These are phyloP conservation scores for Emericellopsis atlantica DNA, from an alignment of 2,329 filamentous ascomycete species.

Conservation along the genomic window DNA sequence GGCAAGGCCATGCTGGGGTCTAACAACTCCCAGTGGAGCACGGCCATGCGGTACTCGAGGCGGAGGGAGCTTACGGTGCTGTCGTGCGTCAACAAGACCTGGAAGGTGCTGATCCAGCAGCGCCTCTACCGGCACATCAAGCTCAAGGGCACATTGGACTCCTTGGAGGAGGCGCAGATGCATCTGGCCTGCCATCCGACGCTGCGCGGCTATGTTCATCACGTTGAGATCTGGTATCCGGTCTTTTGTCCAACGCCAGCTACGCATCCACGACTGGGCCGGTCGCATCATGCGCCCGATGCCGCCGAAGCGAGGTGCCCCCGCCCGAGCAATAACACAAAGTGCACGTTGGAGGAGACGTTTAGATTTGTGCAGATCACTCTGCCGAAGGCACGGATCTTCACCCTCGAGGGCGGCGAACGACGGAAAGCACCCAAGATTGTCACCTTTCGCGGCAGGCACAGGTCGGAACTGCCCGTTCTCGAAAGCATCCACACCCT, in stretches of 20 bases:
- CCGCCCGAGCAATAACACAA: constrained; percentile 31
- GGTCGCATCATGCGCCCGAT: constrained; percentile 29
- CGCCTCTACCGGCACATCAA: constrained; percentile 66
- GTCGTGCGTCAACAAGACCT: constrained; percentile 48
- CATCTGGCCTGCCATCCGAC: constrained; percentile 50
- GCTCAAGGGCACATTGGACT: constrained; percentile 57
- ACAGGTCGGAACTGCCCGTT: constrained; percentile 23
- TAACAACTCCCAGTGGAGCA: constrained; percentile 42
- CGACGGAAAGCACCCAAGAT: constrained; percentile 64
- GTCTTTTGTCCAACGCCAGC: constrained; percentile 33
- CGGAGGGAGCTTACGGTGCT: constrained; percentile 55
- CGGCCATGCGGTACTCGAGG: constrained; percentile 52
- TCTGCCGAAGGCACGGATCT: constrained; percentile 48
- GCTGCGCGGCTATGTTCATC: constrained; percentile 52
- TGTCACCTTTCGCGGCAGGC: constrained; percentile 15
- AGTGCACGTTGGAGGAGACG: constrained; percentile 58
- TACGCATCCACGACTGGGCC: too few relatives aligned
- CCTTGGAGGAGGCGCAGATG: constrained; percentile 41
- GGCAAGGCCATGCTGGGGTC: constrained; percentile 36
- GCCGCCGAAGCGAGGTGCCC: constrained; percentile 42
- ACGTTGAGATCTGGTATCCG: constrained; percentile 68
- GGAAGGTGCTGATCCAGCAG: constrained; percentile 57
- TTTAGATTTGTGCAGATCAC: constrained; percentile 48
- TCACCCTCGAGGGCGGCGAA: constrained; percentile 68
- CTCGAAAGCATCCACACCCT: constrained; percentile 51